phyloP scores from a whole-genome alignment of 116 monocot species.

The Trichopus zeylanicus region DNA sequence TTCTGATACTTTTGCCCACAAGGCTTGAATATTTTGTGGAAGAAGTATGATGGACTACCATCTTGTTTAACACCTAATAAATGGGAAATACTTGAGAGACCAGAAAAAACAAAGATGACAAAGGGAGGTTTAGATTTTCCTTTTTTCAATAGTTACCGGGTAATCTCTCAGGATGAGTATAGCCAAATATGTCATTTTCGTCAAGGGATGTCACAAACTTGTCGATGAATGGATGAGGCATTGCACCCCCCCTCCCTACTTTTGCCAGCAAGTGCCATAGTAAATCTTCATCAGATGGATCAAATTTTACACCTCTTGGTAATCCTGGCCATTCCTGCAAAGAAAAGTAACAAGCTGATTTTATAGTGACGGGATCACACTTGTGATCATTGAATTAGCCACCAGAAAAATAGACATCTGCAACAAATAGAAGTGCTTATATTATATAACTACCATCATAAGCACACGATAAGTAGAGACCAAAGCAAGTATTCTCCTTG shows the following conservation, averaged over 20 bases:
- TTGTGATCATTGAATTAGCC: not conserved
- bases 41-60: slow-evolving; percentile 57
- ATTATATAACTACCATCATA: not conserved
- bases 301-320: slow-evolving; percentile 93
- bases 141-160: slow-evolving; percentile 30
- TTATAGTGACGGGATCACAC: not conserved
- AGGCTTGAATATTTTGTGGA: slow-evolving; percentile 34
- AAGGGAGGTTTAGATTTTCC: too few relatives aligned
- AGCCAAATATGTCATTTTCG: slow-evolving; percentile 66
- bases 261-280: slow-evolving; percentile 87
- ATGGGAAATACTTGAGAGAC: not conserved
- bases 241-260: slow-evolving; percentile 31
- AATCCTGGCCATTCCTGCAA: slow-evolving; percentile 82
- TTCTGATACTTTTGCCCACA: slow-evolving; percentile 9
- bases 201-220: slow-evolving; percentile 83
- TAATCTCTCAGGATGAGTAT: slow-evolving; percentile 64
- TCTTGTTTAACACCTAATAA: slow-evolving; percentile 49
- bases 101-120: not conserved
- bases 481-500: not conserved
- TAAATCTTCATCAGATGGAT: slow-evolving; percentile 91
- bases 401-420: too few relatives aligned
- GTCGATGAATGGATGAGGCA: slow-evolving; percentile 79
- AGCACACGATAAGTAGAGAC: not conserved
- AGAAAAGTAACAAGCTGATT: not conserved
- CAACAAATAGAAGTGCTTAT: too few relatives aligned